Evolutionary conservation across 805 yeast genomes (phyloP).

Genomic region (Saturnispora besseyi): DNA sequence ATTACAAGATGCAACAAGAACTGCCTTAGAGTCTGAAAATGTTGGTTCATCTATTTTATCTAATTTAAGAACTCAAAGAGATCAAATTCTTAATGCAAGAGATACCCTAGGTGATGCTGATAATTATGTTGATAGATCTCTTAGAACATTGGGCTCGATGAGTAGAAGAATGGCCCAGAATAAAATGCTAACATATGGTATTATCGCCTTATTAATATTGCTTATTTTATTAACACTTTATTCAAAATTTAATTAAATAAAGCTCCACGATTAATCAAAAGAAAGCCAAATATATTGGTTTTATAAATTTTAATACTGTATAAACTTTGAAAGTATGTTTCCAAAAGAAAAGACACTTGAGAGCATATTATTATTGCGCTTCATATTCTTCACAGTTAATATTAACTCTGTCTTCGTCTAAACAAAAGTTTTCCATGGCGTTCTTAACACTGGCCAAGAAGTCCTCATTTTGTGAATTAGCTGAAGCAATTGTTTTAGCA

Average conservation of each 20-base stretch:
- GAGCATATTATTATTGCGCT: constrained; percentile 6
- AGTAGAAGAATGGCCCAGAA: constrained; percentile 88
- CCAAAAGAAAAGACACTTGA: not conserved
- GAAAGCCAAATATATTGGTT: not conserved
- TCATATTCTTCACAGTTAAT: constrained; percentile 52
- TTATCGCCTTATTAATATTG: constrained; percentile 76
- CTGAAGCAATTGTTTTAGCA: constrained; percentile 22
- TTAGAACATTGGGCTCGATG: constrained; percentile 83
- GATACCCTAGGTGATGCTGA: constrained; percentile 86
- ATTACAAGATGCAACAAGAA: constrained; percentile 75
- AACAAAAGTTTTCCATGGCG: constrained; percentile 31
- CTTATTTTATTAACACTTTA: constrained; percentile 76
- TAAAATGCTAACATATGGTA: constrained; percentile 81
- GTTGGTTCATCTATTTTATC: constrained; percentile 86
- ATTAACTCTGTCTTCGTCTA: constrained; percentile 31
- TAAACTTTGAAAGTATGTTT: not conserved
- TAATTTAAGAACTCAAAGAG: constrained; percentile 87
- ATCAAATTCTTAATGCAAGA: constrained; percentile 79
- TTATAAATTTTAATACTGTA: not conserved
- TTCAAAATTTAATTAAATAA: constrained; percentile 58
- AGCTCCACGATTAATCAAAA: not conserved
- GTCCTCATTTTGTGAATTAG: constrained; percentile 20
- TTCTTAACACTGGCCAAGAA: constrained; percentile 34
- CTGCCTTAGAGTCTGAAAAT: constrained; percentile 86
- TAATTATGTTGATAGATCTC: constrained; percentile 80